Evolutionary conservation across 805 yeast genomes (phyloP), one percentile per base, ranked within the genome.

Genomic region (Ogataea philodendri): DNA sequence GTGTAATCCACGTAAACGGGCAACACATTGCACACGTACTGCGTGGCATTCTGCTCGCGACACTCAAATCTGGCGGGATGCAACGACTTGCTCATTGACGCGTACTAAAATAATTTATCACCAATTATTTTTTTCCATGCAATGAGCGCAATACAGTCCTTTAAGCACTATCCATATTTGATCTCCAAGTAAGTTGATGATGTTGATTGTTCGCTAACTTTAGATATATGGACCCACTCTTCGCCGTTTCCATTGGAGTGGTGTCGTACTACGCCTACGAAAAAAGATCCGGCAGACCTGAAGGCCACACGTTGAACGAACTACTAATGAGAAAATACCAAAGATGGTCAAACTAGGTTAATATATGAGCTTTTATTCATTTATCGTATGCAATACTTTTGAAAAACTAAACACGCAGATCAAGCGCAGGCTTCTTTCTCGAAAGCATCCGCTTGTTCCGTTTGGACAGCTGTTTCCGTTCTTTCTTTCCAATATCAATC

Each of bases 261-360:
- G 59, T 72, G 6, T 76, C 87, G 4, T 84, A 78, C 55, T 79
- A 73, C 45, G 60, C 78, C 7, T 78, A 79, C 45, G 94, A 84
- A 53, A 60, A 54, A 41, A 66, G 84, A 46, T 67, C 67, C 1
- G 75, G 73, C 3, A 66, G 84, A 46, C 68, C 69, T 21, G 70
- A 68, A 32, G 87, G 85, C 9, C 86, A 80, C 42, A 59, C 70
- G 2, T 58, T 83, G 49, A 69, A 72, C 43, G 83, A 78, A 42
- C 60, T 81, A 34, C 41, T 78, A 3, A 28, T 38, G 15, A 66
- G 69, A 50, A 65, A 60, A 42, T 21, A 51, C 24, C 32, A 40
- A 26, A 25, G 48, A 32, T 37, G 37, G 41, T 34, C 22, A 29
- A 23, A 32, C n/a, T 9, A 26, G 11, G 6, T 15, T 5, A 25